Base-by-base conservation (phyloP, 257 asterid genomes). In the Salvia rosmarinus region DNA sequence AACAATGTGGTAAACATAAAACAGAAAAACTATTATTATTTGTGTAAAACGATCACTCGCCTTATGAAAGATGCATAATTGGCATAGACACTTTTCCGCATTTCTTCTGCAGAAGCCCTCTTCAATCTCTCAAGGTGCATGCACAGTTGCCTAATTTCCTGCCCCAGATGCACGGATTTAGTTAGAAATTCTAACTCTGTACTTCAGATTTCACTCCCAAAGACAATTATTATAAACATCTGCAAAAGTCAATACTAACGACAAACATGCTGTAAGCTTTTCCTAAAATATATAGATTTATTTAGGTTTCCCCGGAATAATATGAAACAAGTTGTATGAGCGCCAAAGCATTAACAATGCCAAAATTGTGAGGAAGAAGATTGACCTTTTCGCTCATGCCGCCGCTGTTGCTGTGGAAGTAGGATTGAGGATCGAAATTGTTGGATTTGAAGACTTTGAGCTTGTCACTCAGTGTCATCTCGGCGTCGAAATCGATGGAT, bases 31-130 rank as follows among this genome's bases (percentile, higher is more conserved):
- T 54, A 63, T 19, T 40, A 30, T 16, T 11, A 17, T 20, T 35
- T 34, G 68, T 9, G 9, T 11, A 35, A 46, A 25, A 51, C 20
- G 56, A 43, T 5, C 16, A 51, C 52, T 70, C 77, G 86, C 98
- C 98, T 88, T 78, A 94, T 91, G 67, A 94, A 94, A 13, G 97
- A 83, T 0, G 95, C 77, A 76, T 94, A 94, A 76, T 94, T 91
- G 46, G 99, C 96, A 58, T 91, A 94, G 35, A 94, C 97, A 47
- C 92, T 91, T 77, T 81, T 94, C 9, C 97, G 83, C 96, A 91
- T 94, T 84, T 94, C 96, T 78, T 94, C 99, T 1, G 97, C 99
- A 64, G 97, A 94, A 58, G 95, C 96, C 85, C 88, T 94, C 90
- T 85, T 89, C 75, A 94, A 75, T 64, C 87, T 87, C 43, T 82